Evolutionary conservation across 352 stramenopile genomes (phyloP).

Genomic region (Phytophthora fragariaefolia): DNA sequence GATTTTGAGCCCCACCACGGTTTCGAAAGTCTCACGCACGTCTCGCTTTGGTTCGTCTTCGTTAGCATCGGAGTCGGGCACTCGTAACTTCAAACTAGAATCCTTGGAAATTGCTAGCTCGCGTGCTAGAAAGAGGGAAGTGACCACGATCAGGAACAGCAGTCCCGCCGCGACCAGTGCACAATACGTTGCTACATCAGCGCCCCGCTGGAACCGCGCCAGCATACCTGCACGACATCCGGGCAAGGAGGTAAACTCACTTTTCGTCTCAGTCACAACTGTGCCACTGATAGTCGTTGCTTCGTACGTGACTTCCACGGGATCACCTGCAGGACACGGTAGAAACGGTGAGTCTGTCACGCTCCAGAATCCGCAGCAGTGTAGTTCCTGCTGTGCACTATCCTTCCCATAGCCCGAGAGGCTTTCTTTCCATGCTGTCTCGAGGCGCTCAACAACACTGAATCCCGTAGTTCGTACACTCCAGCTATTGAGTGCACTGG

Average conservation of each 20-base stretch:
- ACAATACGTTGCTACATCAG: conserved; percentile 52
- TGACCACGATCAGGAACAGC: conserved; percentile 47
- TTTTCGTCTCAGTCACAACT: conserved; percentile 47
- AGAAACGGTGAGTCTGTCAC: conserved; percentile 49
- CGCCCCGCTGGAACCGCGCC: conserved; percentile 50
- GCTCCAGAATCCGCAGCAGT: conserved; percentile 71
- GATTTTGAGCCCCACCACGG: conserved; percentile 77
- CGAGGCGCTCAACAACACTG: conserved; percentile 58
- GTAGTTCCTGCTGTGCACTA: conserved; percentile 67
- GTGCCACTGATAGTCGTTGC: conserved; percentile 65
- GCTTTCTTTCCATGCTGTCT: conserved; percentile 54
- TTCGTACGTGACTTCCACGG: conserved; percentile 62
- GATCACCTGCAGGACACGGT: conserved; percentile 58
- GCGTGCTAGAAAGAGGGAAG: conserved; percentile 60
- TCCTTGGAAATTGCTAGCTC: conserved; percentile 75
- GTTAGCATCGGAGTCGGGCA: conserved; percentile 27
- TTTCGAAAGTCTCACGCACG: conserved; percentile 68
- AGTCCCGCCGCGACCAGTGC: conserved; percentile 39
- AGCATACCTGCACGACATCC: conserved; percentile 68
- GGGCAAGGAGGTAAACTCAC: conserved; percentile 53
- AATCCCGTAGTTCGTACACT: conserved; percentile 76
- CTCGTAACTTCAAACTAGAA: conserved; percentile 70
- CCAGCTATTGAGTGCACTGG: conserved; percentile 65
- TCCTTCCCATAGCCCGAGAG: conserved; percentile 50
- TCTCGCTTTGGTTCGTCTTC: conserved; percentile 27